These are phyloP conservation scores for Candida coquimbonensis DNA, from an alignment of 805 yeast genomes.

Conservation along the genomic window DNA sequence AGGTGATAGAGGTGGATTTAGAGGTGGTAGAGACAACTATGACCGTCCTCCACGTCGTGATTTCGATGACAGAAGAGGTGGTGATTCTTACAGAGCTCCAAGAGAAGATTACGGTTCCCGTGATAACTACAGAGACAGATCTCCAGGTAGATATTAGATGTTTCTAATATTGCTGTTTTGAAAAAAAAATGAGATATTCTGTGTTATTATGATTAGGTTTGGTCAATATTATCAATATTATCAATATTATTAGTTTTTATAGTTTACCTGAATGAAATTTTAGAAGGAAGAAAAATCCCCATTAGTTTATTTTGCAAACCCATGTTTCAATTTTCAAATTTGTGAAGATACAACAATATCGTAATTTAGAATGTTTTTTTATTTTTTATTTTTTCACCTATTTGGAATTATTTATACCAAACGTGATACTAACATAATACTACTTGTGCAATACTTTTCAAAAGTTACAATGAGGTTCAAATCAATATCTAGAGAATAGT, in stretches of 20 bases:
- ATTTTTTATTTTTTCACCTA: background rate
- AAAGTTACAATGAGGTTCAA: too few species aligned
- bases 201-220: background rate
- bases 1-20: constrained; percentile 3
- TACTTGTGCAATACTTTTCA: too few species aligned
- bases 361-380: background rate
- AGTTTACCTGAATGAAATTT: constrained; percentile 7
- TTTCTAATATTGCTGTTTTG: background rate
- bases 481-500: too few species aligned
- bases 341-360: background rate
- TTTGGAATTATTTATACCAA: background rate
- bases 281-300: background rate
- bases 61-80: constrained; percentile 8
- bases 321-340: background rate
- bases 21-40: constrained; percentile 3
- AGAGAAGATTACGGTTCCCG: constrained; percentile 29
- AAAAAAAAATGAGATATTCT: background rate
- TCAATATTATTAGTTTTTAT: constrained; percentile 1
- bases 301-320: background rate
- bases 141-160: constrained; percentile 62
- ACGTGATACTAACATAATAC: background rate
- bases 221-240: background rate
- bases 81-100: constrained; percentile 20
- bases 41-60: constrained; percentile 12
- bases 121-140: constrained; percentile 60